A percentile compares a stretch with the other conserved stretches of the same genome.
Conservation (phyloP, 768 basidiomycete species). For the Suillus plorans region DNA sequence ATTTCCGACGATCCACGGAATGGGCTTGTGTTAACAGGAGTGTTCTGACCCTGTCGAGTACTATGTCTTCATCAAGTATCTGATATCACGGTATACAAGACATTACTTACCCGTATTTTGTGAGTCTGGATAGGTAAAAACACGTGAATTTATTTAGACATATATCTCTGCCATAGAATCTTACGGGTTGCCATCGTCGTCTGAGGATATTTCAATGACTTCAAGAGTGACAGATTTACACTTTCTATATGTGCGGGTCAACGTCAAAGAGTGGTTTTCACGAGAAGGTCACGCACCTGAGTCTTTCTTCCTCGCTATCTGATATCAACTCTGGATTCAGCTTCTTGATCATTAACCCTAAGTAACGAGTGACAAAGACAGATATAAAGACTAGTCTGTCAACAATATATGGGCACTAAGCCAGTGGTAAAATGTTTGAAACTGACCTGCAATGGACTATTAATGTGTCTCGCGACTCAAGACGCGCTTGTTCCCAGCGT, state of each 20-base stretch:
- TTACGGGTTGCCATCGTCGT: constrained; percentile 37
- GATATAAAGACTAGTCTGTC: too few species aligned
- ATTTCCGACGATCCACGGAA: constrained; percentile 15
- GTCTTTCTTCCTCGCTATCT: constrained; percentile 51
- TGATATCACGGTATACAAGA: neutral
- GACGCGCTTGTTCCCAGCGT: neutral
- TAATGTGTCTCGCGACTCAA: neutral
- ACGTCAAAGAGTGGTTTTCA: neutral
- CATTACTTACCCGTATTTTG: constrained; percentile 1
- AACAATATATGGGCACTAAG: neutral
- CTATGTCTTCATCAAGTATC: neutral
- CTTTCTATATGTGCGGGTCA: constrained; percentile 1
- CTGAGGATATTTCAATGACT: constrained; percentile 58
- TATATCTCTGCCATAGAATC: constrained; percentile 17
- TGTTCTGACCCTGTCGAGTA: neutral
- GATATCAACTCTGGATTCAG: constrained; percentile 35
- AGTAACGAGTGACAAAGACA: neutral
- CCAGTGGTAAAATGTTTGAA: neutral
- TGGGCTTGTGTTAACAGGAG: neutral
- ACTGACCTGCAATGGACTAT: neutral
- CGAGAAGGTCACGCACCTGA: constrained; percentile 20
- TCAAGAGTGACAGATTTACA: constrained; percentile 19
- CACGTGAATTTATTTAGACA: constrained; percentile 4
- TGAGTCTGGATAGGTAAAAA: neutral
- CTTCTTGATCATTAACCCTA: neutral